Conservation (phyloP, 495 filamentous ascomycete species). For the Xylaria flabelliformis region DNA sequence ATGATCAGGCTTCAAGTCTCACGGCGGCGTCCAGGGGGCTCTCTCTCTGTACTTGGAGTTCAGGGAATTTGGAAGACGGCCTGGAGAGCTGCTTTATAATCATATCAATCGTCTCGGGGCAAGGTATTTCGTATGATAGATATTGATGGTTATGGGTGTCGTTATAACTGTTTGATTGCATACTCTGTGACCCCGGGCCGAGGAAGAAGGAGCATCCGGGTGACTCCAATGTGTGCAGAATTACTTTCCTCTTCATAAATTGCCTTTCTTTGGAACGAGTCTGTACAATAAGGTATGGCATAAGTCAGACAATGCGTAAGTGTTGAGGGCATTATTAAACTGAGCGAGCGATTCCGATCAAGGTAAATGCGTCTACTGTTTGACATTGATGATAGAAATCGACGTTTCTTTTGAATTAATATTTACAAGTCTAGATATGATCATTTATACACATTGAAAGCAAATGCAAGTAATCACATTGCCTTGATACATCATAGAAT, state of each 20-base stretch:
- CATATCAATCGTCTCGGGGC: neutral
- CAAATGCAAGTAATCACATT: neutral
- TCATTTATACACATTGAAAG: neutral
- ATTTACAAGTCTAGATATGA: slow-evolving; percentile 5
- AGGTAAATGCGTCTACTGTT: neutral
- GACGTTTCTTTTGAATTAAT: neutral
- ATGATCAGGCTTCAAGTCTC: neutral
- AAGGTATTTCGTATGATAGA: neutral
- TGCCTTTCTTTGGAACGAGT: too few species aligned
- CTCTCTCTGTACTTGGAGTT: neutral
- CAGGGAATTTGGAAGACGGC: neutral
- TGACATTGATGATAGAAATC: neutral
- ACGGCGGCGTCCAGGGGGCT: neutral
- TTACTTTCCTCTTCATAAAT: too few species aligned
- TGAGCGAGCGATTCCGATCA: too few species aligned
- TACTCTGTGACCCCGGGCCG: neutral
- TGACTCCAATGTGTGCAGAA: too few species aligned
- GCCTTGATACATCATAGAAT: neutral
- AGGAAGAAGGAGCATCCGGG: neutral
- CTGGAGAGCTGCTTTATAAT: too few species aligned
- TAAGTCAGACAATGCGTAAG: too few species aligned
- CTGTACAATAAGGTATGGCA: too few species aligned
- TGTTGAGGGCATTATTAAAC: too few species aligned
- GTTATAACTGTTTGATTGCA: neutral
- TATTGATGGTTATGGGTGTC: neutral